Evolutionary conservation across 352 stramenopile species (phyloP), one percentile per base, ranked within the genome.

Genomic region (Poterioochromonas sp.): DNA sequence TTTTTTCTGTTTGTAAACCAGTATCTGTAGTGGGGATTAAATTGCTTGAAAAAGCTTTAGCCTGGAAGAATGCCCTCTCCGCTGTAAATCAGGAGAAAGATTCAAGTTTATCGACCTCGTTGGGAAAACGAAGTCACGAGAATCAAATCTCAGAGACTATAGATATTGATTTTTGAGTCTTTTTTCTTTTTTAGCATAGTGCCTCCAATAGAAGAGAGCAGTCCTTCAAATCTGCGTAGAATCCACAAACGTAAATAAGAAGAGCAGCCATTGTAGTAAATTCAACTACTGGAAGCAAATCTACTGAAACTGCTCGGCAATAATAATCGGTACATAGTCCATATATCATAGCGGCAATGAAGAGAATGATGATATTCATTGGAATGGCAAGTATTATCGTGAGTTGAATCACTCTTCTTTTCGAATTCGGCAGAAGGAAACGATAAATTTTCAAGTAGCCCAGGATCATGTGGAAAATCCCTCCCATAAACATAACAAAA

Each of bases 21-120:
- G 12, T 29, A 62, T 32, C 12, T 32, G 26, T 76, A 37, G 51
- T 65, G 8, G 71, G 71, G 8, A 78, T 78, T 3, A 68, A 63
- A n/a, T 43, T 78, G 3, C 51, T 78, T 2, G 71, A 78, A 43
- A 78, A 78, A 1, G 71, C 71, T 15, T n/a, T 78, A 29, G 32
- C 8, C 0, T 78, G 71, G 71, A 78, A 78, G 32, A 63, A 34
- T n/a, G n/a, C n/a, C n/a, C n/a, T n/a, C n/a, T n/a, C n/a, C n/a
- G n/a, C n/a, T n/a, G n/a, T n/a, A n/a, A n/a, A n/a, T n/a, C n/a
- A n/a, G n/a, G n/a, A n/a, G n/a, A n/a, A n/a, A n/a, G n/a, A n/a
- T n/a, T n/a, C n/a, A n/a, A n/a, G n/a, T n/a, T n/a, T n/a, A n/a
- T n/a, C n/a, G n/a, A n/a, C n/a, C n/a, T n/a, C n/a, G n/a, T n/a